These are phyloP conservation scores for Monosporascus sp. DNA, from an alignment of 2,329 filamentous ascomycete genomes.

Conservation along the genomic window DNA sequence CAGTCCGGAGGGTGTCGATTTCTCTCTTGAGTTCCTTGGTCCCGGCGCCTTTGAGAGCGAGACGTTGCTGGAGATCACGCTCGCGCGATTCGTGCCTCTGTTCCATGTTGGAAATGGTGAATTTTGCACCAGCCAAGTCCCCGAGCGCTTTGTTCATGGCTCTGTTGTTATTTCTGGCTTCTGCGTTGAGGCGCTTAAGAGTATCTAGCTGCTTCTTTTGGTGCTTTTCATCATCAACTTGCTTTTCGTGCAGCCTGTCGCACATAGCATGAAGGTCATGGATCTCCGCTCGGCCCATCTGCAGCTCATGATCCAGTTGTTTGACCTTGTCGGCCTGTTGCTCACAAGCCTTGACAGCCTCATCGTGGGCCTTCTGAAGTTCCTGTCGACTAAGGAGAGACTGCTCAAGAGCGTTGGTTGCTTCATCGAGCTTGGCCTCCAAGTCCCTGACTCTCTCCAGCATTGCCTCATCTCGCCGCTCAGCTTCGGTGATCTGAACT, in stretches of 20 bases:
- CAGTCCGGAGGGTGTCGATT: not conserved
- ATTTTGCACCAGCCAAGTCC: not conserved
- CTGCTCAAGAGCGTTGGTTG: conserved; percentile 1
- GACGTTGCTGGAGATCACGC: conserved; percentile 2
- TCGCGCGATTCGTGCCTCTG: not conserved
- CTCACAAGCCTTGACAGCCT: not conserved
- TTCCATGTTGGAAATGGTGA: not conserved
- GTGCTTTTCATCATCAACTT: no score
- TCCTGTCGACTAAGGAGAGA: not conserved
- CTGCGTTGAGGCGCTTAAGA: not conserved
- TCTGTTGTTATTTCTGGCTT: not conserved
- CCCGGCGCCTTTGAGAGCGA: not conserved
- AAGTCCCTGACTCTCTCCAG: not conserved
- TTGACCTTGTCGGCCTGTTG: not conserved
- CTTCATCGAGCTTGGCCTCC: conserved; percentile 2
- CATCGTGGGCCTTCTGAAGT: conserved; percentile 1
- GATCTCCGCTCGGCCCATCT: not conserved
- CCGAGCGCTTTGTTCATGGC: not conserved
- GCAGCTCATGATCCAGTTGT: not conserved
- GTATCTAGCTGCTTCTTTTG: no score
- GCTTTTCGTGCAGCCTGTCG: no score
- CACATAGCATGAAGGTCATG: no score
- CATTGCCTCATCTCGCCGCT: not conserved
- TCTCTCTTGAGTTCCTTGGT: conserved; percentile 1
- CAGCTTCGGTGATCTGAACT: not conserved